Conservation (phyloP, 2,329 filamentous ascomycete species). For the Zopfia rhizophila region DNA sequence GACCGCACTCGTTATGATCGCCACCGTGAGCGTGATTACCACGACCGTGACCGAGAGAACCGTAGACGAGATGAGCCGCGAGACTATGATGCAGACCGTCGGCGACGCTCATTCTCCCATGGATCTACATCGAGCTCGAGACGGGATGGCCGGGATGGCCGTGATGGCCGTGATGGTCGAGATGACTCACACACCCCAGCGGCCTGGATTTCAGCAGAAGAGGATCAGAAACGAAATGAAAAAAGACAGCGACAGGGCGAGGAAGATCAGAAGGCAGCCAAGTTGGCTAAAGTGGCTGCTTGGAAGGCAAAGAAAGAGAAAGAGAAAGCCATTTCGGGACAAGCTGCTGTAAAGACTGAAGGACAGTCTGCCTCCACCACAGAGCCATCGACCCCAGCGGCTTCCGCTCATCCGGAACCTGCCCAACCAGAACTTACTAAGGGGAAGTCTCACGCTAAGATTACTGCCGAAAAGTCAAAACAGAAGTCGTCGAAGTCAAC, state of each 20-base stretch:
- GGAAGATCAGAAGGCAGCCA: slow-evolving; percentile 32
- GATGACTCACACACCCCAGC: slow-evolving; percentile 54
- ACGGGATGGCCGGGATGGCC: slow-evolving; percentile 65
- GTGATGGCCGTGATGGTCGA: slow-evolving; percentile 70
- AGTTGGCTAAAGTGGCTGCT: slow-evolving; percentile 77
- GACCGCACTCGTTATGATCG: slow-evolving; percentile 68
- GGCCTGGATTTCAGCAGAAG: slow-evolving; percentile 60
- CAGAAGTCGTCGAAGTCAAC: slow-evolving; percentile 58
- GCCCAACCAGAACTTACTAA: slow-evolving; percentile 73
- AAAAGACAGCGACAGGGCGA: slow-evolving; percentile 37
- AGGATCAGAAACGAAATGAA: slow-evolving; percentile 67
- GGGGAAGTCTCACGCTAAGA: slow-evolving; percentile 88
- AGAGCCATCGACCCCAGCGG: slow-evolving; percentile 29
- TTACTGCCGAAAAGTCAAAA: slow-evolving; percentile 81
- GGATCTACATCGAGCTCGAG: slow-evolving; percentile 65
- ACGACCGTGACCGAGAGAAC: slow-evolving; percentile 74
- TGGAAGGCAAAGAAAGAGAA: slow-evolving; percentile 91
- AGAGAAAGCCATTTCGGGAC: slow-evolving; percentile 76
- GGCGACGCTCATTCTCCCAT: slow-evolving; percentile 78
- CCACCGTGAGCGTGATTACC: slow-evolving; percentile 69
- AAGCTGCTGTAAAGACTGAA: slow-evolving; percentile 66
- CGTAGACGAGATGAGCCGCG: slow-evolving; percentile 78
- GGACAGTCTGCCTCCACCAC: slow-evolving; percentile 64
- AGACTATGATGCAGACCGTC: slow-evolving; percentile 71
- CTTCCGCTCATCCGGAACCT: slow-evolving; percentile 58